Conservation (phyloP, 371 early-diverging fungal genomes). For the Lichtheimia corymbifera region DNA sequence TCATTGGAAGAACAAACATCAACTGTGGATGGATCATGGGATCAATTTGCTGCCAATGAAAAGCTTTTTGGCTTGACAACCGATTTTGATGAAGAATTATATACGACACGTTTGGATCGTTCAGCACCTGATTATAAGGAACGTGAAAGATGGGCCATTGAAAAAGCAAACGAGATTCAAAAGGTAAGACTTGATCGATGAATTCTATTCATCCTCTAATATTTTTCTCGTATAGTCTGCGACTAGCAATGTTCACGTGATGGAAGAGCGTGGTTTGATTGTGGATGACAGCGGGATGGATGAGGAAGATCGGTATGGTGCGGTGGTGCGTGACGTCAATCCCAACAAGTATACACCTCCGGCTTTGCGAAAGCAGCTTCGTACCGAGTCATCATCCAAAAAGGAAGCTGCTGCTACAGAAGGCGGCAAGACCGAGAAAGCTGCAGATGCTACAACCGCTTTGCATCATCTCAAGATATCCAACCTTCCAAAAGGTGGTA, state of each 20-base stretch:
- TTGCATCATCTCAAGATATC: constrained; percentile 37
- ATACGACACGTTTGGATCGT: constrained; percentile 93
- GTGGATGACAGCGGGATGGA: constrained; percentile 74
- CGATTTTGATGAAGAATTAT: constrained; percentile 94
- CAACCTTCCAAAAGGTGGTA: constrained; percentile 30
- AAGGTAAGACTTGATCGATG: constrained; percentile 24
- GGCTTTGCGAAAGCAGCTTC: constrained; percentile 63
- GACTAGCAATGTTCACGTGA: constrained; percentile 82
- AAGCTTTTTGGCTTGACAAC: constrained; percentile 93
- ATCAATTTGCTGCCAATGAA: constrained; percentile 98
- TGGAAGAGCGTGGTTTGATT: constrained; percentile 89
- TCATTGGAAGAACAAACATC: constrained; percentile 47
- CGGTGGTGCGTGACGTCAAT: constrained; percentile 71
- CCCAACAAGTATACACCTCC: constrained; percentile 84
- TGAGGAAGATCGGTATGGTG: constrained; percentile 88
- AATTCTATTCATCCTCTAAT: neutral
- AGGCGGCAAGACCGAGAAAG: neutral
- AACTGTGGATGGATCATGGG: constrained; percentile 72
- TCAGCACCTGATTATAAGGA: constrained; percentile 83
- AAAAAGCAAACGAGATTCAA: constrained; percentile 91
- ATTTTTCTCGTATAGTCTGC: constrained; percentile 41
- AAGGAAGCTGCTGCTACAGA: constrained; percentile 1
- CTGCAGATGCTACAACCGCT: constrained; percentile 12
- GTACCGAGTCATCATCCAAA: constrained; percentile 15
- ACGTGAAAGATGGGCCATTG: constrained; percentile 83